These are phyloP conservation scores for Penicilliopsis zonata DNA, from an alignment of 495 filamentous ascomycete genomes.

Conservation along the genomic window DNA sequence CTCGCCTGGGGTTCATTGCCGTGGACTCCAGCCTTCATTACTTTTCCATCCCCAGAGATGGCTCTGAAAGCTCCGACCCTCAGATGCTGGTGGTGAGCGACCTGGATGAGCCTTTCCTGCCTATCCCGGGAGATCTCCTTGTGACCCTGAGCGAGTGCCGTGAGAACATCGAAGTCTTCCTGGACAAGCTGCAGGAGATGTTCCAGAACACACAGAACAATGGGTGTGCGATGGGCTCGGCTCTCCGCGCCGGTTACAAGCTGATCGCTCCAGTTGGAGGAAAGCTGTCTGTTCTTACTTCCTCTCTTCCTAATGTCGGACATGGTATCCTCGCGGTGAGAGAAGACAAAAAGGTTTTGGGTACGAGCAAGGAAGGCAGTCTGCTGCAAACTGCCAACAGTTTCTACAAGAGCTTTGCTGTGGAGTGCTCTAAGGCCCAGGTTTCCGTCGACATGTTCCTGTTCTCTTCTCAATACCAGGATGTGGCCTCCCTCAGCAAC, in stretches of 20 bases:
- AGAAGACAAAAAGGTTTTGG: conserved; percentile 93
- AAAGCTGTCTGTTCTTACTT: conserved; percentile 83
- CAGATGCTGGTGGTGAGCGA: conserved; percentile 93
- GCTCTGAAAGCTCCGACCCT: conserved; percentile 66
- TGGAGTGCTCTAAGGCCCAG: conserved; percentile 97
- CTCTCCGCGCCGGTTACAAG: conserved; percentile 85
- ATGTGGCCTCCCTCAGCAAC: conserved; percentile 91
- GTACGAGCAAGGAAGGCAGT: conserved; percentile 79
- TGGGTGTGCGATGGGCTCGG: conserved; percentile 84
- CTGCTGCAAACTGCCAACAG: conserved; percentile 84
- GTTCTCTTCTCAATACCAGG: conserved; percentile 93
- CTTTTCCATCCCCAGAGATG: conserved; percentile 85
- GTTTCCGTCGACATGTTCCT: conserved; percentile 99
- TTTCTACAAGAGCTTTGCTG: conserved; percentile 98
- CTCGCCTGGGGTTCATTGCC: conserved; percentile 86
- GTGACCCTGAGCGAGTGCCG: conserved; percentile 84
- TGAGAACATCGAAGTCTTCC: conserved; percentile 80
- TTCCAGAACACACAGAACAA: conserved; percentile 86
- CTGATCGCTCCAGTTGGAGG: conserved; percentile 87
- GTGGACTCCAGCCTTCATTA: conserved; percentile 94
- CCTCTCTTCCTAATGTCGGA: conserved; percentile 83
- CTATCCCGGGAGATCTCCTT: conserved; percentile 83
- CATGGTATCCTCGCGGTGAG: conserved; percentile 84
- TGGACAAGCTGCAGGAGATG: conserved; percentile 88
- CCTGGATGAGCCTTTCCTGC: conserved; percentile 92